These are phyloP conservation scores for Madurella mycetomatis DNA, from an alignment of 2,329 filamentous ascomycete genomes.

Conservation along the genomic window DNA sequence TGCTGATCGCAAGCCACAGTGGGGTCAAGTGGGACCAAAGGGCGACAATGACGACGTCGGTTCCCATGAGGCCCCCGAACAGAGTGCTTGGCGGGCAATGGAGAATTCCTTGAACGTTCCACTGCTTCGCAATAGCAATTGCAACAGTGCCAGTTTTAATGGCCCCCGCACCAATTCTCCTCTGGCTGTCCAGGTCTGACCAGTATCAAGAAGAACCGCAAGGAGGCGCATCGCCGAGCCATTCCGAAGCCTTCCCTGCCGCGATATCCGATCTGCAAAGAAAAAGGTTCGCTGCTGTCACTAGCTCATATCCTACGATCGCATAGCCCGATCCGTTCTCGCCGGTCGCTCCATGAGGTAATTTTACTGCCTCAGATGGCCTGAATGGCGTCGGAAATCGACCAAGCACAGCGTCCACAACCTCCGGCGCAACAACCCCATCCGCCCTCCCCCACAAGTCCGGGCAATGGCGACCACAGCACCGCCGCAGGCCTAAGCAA, in stretches of 20 bases:
- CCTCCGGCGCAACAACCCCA: slow-evolving; percentile 12
- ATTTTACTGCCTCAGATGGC: background rate
- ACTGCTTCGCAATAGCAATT: background rate
- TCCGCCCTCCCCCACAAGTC: background rate
- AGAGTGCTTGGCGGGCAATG: background rate
- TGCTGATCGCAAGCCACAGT: too few species aligned
- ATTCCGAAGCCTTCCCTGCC: background rate
- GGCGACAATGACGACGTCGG: background rate
- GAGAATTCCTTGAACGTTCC: background rate
- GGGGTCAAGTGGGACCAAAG: background rate
- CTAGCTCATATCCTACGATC: background rate
- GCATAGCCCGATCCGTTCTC: background rate
- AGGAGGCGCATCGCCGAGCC: background rate
- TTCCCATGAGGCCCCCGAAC: background rate
- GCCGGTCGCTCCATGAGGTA: slow-evolving; percentile 1
- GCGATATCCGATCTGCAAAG: background rate
- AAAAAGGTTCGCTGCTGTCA: background rate
- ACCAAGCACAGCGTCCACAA: slow-evolving; percentile 6
- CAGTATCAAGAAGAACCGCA: background rate
- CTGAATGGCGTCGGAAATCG: slow-evolving; percentile 21
- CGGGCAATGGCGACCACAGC: background rate
- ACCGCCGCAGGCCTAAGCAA: background rate
- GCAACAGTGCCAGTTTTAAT: too few species aligned
- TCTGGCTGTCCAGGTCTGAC: too few species aligned
- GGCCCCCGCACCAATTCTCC: too few species aligned